Evolutionary conservation across 176 grass and related monocot genomes (phyloP).

Genomic region (Zoysia japonica): DNA sequence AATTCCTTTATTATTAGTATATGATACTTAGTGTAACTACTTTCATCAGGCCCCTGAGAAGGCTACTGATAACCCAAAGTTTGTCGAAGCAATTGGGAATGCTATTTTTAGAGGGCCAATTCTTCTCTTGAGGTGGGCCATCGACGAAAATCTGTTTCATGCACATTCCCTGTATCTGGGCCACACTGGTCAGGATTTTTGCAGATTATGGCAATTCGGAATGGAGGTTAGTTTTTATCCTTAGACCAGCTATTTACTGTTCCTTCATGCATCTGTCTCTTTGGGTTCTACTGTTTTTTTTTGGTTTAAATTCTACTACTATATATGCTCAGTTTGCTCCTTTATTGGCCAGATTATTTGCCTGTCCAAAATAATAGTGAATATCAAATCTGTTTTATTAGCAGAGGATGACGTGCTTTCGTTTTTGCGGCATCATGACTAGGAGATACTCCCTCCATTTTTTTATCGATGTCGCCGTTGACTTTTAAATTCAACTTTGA

Average conservation of each 20-base stretch:
- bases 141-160: slow-evolving; percentile 66
- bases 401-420: slow-evolving; percentile 77
- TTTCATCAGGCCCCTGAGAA: slow-evolving; percentile 75
- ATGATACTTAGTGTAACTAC: neutral
- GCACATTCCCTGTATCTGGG: slow-evolving; percentile 84
- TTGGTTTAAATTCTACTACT: neutral
- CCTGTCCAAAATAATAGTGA: neutral
- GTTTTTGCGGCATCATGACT: slow-evolving; percentile 74
- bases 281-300: neutral
- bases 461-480: too few species aligned
- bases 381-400: neutral
- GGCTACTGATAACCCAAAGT: slow-evolving; percentile 56
- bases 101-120: slow-evolving; percentile 82
- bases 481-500: too few species aligned
- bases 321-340: neutral
- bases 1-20: neutral
- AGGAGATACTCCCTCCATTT: slow-evolving; percentile 49
- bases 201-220: slow-evolving; percentile 62
- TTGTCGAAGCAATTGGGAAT: slow-evolving; percentile 65
- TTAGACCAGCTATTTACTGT: neutral
- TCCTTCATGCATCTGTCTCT: too few species aligned
- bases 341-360: neutral
- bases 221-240: slow-evolving; percentile 57
- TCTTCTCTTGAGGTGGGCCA: slow-evolving; percentile 71
- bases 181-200: slow-evolving; percentile 75